Evolutionary conservation across 2,329 filamentous ascomycete species (phyloP).

Genomic region (Emergomyces africanus): DNA sequence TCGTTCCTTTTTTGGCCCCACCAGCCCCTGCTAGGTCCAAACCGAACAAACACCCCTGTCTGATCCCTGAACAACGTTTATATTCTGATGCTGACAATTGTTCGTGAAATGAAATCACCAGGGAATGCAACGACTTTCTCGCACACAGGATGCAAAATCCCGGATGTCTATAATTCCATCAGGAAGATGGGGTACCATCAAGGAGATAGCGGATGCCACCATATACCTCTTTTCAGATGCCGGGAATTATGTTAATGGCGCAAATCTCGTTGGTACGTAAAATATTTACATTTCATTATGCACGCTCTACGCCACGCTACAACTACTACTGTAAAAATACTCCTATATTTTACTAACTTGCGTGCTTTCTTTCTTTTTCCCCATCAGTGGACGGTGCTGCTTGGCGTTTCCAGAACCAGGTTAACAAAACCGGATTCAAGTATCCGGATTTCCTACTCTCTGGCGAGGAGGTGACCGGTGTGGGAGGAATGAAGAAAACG

Average conservation of each 20-base stretch:
- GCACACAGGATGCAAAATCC: constrained; percentile 38
- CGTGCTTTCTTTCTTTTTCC: background rate
- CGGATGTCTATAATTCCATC: constrained; percentile 48
- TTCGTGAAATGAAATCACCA: constrained; percentile 6
- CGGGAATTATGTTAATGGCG: constrained; percentile 75
- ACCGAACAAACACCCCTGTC: background rate
- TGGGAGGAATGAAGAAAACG: constrained; percentile 42
- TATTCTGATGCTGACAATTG: background rate
- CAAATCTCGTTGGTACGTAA: constrained; percentile 51
- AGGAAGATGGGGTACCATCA: constrained; percentile 64
- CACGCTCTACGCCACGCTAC: background rate
- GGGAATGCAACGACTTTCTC: constrained; percentile 53
- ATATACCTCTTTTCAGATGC: constrained; percentile 79
- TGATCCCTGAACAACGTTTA: background rate
- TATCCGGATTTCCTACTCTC: constrained; percentile 50
- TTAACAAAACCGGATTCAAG: constrained; percentile 25
- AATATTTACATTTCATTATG: background rate
- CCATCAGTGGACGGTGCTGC: constrained; percentile 28
- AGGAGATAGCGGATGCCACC: constrained; percentile 86
- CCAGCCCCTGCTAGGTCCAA: background rate
- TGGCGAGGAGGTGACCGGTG: constrained; percentile 42
- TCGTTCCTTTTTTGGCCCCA: background rate
- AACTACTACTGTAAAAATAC: too few species aligned
- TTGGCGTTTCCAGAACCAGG: constrained; percentile 25
- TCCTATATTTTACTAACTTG: background rate